These are phyloP conservation scores for Leptomonas seymouri DNA, from an alignment of 208 protist genomes.

Conservation along the genomic window DNA sequence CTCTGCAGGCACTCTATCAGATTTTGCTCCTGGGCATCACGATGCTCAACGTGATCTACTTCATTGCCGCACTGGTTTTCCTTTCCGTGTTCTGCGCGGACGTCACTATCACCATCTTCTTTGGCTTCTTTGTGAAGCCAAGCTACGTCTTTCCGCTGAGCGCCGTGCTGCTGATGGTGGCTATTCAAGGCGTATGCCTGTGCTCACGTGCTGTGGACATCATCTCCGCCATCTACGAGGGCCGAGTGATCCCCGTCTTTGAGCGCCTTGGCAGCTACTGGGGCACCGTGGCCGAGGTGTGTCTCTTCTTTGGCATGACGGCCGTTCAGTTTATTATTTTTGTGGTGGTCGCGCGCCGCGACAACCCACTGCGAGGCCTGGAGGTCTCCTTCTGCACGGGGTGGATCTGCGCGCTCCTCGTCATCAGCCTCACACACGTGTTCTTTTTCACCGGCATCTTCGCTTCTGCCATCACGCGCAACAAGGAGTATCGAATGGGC, in stretches of 20 bases:
- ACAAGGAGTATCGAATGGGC: constrained; percentile 28
- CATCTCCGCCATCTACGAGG: constrained; percentile 35
- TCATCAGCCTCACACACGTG: constrained; percentile 49
- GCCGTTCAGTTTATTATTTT: constrained; percentile 61
- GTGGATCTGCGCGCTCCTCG: constrained; percentile 52
- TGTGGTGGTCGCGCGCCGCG: constrained; percentile 38
- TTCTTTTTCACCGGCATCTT: constrained; percentile 69
- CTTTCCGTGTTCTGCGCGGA: constrained; percentile 38
- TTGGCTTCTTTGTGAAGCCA: constrained; percentile 59
- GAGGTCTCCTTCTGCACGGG: constrained; percentile 67
- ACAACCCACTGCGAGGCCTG: constrained; percentile 44
- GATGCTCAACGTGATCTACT: constrained; percentile 49
- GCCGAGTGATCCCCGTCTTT: constrained; percentile 59
- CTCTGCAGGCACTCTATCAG: constrained; percentile 42
- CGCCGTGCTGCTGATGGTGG: constrained; percentile 47
- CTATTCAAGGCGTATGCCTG: constrained; percentile 47
- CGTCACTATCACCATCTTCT: constrained; percentile 59
- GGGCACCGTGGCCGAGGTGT: constrained; percentile 43
- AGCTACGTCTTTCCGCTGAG: constrained; percentile 62
- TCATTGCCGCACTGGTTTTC: constrained; percentile 58
- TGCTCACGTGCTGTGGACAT: constrained; percentile 56
- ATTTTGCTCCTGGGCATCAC: constrained; percentile 41
- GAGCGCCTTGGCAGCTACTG: constrained; percentile 41
- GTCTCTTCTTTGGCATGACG: constrained; percentile 44
- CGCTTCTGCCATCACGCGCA: constrained; percentile 13